Conservation (phyloP, 2,329 filamentous ascomycete species). For the Pestalotiopsis sp. region DNA sequence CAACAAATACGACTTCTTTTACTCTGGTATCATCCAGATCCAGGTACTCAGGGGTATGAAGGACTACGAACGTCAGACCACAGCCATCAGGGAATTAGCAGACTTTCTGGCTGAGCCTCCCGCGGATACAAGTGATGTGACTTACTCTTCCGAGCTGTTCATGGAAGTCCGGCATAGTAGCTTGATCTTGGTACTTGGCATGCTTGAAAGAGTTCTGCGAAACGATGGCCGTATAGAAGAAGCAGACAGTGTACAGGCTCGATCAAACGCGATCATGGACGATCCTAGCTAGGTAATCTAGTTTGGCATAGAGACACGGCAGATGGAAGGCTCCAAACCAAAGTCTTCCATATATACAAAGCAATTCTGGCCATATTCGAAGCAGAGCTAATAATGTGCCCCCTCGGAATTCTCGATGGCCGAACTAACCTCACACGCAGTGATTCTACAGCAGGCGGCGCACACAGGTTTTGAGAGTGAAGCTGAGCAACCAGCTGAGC, state of each 20-base stretch:
- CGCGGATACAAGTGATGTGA: not conserved
- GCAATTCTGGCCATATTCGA: too few species aligned
- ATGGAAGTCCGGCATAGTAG: not conserved
- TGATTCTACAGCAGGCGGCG: too few species aligned
- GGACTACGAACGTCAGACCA: constrained; percentile 3
- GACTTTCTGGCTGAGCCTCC: not conserved
- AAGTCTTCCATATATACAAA: too few species aligned
- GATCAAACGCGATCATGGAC: not conserved
- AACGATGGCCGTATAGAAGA: not conserved
- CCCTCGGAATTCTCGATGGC: too few species aligned
- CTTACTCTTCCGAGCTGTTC: not conserved
- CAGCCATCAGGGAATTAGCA: constrained; percentile 5
- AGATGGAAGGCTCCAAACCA: too few species aligned
- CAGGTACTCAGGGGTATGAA: constrained; percentile 1
- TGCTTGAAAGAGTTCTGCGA: not conserved
- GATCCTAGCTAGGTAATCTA: not conserved
- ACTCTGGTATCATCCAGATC: constrained; percentile 11
- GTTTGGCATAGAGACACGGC: too few species aligned
- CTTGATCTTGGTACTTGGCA: not conserved
- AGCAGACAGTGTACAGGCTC: not conserved
- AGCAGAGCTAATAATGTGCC: too few species aligned
- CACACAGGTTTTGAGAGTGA: too few species aligned
- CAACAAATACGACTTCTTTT: constrained; percentile 10
- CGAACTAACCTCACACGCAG: too few species aligned
- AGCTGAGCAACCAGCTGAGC: too few species aligned